A percentile compares a stretch with the other conserved stretches of the same genome.
Conservation (phyloP, 805 yeast genomes). For the Saccharomycopsis malanga region DNA sequence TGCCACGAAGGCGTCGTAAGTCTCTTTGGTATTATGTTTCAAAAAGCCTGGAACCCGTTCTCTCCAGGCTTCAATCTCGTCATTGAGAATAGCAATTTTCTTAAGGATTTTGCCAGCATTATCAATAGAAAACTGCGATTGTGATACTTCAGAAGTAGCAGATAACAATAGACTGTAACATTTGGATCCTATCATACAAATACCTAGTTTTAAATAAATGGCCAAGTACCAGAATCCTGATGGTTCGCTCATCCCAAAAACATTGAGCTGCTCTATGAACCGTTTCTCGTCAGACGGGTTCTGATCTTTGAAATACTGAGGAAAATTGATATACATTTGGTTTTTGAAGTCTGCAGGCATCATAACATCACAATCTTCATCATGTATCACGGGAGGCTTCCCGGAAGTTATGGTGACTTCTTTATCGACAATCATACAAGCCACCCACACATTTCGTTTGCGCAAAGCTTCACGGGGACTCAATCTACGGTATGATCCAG, state of each 20-base stretch:
- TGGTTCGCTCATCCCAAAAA: background rate
- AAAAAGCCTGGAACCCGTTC: background rate
- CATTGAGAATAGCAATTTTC: background rate
- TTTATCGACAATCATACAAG: conserved; percentile 41
- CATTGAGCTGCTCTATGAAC: conserved; percentile 6
- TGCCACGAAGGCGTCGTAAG: background rate
- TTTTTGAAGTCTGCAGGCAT: conserved; percentile 8
- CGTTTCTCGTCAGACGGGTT: conserved; percentile 1
- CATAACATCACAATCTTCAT: conserved; percentile 32
- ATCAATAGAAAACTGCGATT: background rate
- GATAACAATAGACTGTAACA: conserved; percentile 8
- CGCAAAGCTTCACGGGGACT: conserved; percentile 31
- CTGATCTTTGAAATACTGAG: background rate
- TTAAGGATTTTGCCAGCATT: background rate
- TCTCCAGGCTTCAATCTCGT: conserved; percentile 3
- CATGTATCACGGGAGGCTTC: conserved; percentile 40
- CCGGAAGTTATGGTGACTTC: conserved; percentile 41
- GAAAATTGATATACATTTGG: conserved; percentile 3
- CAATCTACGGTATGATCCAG: conserved; percentile 36
- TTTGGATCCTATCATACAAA: background rate
- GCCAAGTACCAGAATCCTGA: conserved; percentile 4
- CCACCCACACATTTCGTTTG: conserved; percentile 43
- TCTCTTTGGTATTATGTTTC: background rate
- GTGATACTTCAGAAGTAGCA: background rate
- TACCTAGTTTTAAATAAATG: conserved; percentile 1